Conservation (phyloP, 306 rosid species). For the Chamaecrista fasciculata region DNA sequence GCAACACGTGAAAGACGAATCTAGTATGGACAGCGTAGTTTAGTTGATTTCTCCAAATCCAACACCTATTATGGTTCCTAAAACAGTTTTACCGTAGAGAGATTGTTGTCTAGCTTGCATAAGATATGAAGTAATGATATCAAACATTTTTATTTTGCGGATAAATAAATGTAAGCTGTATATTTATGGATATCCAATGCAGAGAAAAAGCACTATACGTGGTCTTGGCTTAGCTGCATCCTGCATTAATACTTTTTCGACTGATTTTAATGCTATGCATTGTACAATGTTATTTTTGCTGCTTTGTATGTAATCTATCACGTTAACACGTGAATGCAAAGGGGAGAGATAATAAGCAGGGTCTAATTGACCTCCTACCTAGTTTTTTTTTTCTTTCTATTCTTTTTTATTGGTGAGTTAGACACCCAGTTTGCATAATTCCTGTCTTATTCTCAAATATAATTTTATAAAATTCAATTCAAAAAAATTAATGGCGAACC, state of each 20-base stretch:
- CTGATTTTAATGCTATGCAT: neutral
- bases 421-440: neutral
- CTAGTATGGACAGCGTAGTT: conserved; percentile 26
- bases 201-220: neutral
- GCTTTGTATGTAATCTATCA: neutral
- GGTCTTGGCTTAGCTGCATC: neutral
- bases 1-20: conserved; percentile 25
- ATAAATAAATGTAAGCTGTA: neutral
- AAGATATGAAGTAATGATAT: neutral
- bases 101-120: neutral
- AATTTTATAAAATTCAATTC: too few relatives aligned
- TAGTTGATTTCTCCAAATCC: neutral
- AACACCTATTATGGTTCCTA: neutral
- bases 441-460: neutral
- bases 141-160: neutral
- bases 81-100: neutral
- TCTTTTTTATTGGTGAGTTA: neutral
- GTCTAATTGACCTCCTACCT: neutral
- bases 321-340: neutral
- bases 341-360: neutral
- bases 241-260: neutral
- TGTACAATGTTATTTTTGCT: neutral
- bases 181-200: neutral
- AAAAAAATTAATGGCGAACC: neutral
- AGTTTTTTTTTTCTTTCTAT: neutral